phyloP scores from a whole-genome alignment of 2,329 filamentous ascomycete species.

The Diaporthe vaccinii region DNA sequence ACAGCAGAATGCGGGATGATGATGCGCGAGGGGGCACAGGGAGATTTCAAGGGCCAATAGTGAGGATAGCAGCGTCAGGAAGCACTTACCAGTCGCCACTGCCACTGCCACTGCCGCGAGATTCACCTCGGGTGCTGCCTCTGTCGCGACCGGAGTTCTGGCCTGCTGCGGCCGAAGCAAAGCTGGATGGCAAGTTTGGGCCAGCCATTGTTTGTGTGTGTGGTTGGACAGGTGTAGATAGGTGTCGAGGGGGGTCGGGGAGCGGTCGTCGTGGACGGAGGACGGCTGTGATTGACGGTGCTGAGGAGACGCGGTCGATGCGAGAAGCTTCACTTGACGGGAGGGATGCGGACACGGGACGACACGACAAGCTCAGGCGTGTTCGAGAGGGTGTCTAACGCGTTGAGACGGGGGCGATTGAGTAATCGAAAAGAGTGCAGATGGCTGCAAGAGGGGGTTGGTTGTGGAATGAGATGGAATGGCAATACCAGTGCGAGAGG shows the following conservation, averaged over 20 bases:
- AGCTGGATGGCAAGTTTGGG: conserved; percentile 81
- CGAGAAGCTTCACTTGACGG: conserved; percentile 17
- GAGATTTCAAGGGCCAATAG: conserved; percentile 28
- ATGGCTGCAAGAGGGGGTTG: conserved; percentile 22
- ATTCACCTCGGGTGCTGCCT: conserved; percentile 70
- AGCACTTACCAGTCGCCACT: conserved; percentile 80
- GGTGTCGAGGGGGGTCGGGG: conserved; percentile 9
- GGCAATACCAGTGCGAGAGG: conserved; percentile 26
- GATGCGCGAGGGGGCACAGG: conserved; percentile 1
- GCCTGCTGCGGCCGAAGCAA: conserved; percentile 85
- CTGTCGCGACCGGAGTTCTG: conserved; percentile 74
- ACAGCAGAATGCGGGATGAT: neutral
- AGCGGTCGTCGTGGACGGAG: neutral
- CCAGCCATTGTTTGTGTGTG: conserved; percentile 68
- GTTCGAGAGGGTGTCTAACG: neutral
- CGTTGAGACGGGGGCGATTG: conserved; percentile 26
- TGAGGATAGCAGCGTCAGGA: conserved; percentile 24
- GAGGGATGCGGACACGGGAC: conserved; percentile 18
- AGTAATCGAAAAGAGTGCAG: conserved; percentile 14
- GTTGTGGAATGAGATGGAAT: conserved; percentile 17
- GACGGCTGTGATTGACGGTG: neutral
- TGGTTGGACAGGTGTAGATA: conserved; percentile 14
- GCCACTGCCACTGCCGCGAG: conserved; percentile 66
- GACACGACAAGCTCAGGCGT: conserved; percentile 29
- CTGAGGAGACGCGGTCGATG: conserved; percentile 9